phyloP scores from a whole-genome alignment of 139 green algal species.

The Parachlorella kessleri region DNA sequence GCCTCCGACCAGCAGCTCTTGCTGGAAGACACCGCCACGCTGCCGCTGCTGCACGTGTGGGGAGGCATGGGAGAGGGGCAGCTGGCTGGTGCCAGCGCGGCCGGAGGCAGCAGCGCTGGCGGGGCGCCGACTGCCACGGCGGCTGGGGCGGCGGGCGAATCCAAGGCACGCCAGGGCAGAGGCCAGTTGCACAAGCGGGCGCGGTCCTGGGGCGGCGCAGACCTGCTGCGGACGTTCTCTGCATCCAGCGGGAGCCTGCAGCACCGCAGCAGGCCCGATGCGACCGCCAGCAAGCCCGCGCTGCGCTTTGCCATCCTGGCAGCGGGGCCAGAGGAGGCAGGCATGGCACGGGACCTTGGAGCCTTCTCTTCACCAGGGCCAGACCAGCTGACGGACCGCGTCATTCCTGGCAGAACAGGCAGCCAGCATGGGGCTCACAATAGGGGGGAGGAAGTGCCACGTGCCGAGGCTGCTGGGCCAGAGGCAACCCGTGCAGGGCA shows the following conservation, averaged over 20 bases:
- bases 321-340: neutral
- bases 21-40: slow-evolving; percentile 6
- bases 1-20: no score
- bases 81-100: neutral
- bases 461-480: no score
- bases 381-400: no score
- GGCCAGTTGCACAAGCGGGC: neutral
- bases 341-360: neutral
- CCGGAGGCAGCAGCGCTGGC: no score
- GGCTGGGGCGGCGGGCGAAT: no score
- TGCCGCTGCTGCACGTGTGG: slow-evolving; percentile 29
- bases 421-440: no score
- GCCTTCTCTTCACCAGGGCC: no score
- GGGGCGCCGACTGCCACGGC: no score
- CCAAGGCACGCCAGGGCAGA: neutral
- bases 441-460: no score
- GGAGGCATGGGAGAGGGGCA: neutral
- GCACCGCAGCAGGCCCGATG: neutral
- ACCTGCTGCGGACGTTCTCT: slow-evolving; percentile 18
- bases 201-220: slow-evolving; percentile 15
- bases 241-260: slow-evolving; percentile 8
- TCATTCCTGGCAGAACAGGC: no score
- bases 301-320: slow-evolving; percentile 18
- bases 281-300: neutral
- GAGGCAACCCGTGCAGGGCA: no score